Base-by-base conservation (phyloP, 2,329 filamentous ascomycete genomes). In the Aotearoamyces nothofagi region DNA sequence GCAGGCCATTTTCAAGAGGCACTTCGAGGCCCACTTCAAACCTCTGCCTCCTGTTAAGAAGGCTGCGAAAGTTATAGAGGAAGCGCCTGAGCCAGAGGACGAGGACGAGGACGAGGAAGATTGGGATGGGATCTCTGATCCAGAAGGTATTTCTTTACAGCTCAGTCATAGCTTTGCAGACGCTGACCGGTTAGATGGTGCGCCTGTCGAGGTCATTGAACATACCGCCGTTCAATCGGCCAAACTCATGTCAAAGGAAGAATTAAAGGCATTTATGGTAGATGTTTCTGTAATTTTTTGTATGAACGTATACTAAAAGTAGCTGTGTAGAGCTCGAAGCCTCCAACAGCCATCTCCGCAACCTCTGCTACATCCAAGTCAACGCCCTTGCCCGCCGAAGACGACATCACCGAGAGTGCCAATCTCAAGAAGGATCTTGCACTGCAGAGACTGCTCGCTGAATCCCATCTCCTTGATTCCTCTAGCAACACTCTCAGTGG, bases 381-480 rank as follows among this genome's bases (percentile, higher is more conserved):
- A 33, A 51, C 43, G 31, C n/a, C n/a, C n/a, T 43, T 42, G 19
- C 54, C 60, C 16, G 54, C 57, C 14, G 69, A 78, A 45, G 68
- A 77, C 46, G 65, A 66, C 29, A 63, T 63, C 38, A 66, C 66
- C 11, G 73, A 78, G 47, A 52, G 60, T 14, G 52, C 58, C 8
- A 78, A 92, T 36, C 65, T 96, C 11, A 84, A 86, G 50, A 86
- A 94, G 52, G 90, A 96, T 52, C 72, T 93, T 30, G 86, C 82
- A 22, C 72, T 98, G 9, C 87, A 94, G 52, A 77, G 84, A 26
- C 72, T 98, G 22, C 71, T 98, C 33, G 68, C 77, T 41, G 90
- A 98, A 61, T 94, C 86, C 0, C 84, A 93, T 54, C 75, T 96
- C 35, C 72, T 96, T 33, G 66, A 72, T 26, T 58, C 67, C 1